A percentile compares a stretch with the other conserved stretches of the same genome.
phyloP scores from a whole-genome alignment of 495 filamentous ascomycete genomes.

The Rostrohypoxylon terebratum region DNA sequence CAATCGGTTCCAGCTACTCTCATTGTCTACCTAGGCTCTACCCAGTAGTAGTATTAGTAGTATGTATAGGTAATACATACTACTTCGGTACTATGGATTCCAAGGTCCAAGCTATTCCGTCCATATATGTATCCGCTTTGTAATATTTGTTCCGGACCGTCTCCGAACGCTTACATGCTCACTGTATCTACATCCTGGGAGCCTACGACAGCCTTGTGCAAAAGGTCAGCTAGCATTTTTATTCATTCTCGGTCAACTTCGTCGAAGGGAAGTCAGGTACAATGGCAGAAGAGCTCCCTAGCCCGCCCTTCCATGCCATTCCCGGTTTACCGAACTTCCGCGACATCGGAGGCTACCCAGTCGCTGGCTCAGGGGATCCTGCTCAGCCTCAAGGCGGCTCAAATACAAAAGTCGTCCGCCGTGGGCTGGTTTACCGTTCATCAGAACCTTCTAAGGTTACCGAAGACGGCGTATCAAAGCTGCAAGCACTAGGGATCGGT shows the following conservation, averaged over 20 bases:
- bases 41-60: too few species aligned
- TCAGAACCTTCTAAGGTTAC: constrained; percentile 67
- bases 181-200: constrained; percentile 12
- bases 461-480: constrained; percentile 60
- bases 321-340: constrained; percentile 70
- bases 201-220: constrained; percentile 4
- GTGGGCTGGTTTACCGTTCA: constrained; percentile 66
- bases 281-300: constrained; percentile 46
- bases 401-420: constrained; percentile 54
- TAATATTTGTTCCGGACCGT: constrained; percentile 9
- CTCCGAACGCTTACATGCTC: constrained; percentile 29
- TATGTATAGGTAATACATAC: neutral
- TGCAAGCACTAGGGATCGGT: constrained; percentile 67
- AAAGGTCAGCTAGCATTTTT: neutral
- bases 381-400: constrained; percentile 28
- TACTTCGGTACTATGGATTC: too few species aligned
- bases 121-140: constrained; percentile 5
- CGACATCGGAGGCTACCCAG: constrained; percentile 67
- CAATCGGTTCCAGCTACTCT: constrained; percentile 18
- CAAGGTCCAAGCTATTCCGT: neutral
- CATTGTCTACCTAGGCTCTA: too few species aligned
- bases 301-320: constrained; percentile 64
- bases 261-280: constrained; percentile 6
- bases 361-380: constrained; percentile 36
- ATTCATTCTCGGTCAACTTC: constrained; percentile 8